These are phyloP conservation scores for Pythium chondricola DNA, from an alignment of 352 stramenopile genomes.

Conservation along the genomic window DNA sequence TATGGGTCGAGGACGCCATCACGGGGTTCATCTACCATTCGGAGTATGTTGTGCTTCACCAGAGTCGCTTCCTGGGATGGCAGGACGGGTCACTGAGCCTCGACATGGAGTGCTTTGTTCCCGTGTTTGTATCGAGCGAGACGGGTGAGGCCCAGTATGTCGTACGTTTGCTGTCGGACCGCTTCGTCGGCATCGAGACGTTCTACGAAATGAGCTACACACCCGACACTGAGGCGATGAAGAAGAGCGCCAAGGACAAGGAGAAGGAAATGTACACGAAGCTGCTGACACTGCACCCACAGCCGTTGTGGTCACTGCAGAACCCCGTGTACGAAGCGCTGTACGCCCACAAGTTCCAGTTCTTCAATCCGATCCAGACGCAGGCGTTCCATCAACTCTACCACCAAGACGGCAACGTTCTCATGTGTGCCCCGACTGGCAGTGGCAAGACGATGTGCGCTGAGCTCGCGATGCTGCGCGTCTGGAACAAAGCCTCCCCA, in stretches of 20 bases:
- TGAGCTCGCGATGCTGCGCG: constrained; percentile 95
- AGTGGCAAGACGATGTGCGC: constrained; percentile 96
- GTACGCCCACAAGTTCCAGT: constrained; percentile 86
- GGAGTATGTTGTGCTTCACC: constrained; percentile 86
- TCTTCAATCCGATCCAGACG: constrained; percentile 95
- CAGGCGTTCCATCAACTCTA: constrained; percentile 98
- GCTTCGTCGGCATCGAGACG: constrained; percentile 94
- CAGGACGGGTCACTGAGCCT: constrained; percentile 59
- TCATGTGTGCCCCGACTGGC: constrained; percentile 96
- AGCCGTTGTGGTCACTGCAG: constrained; percentile 91
- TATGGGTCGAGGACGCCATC: constrained; percentile 97
- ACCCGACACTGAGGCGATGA: constrained; percentile 25
- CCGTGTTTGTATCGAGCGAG: constrained; percentile 90
- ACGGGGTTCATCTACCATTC: constrained; percentile 93
- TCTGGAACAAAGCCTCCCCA: constrained; percentile 66
- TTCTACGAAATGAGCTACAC: constrained; percentile 72
- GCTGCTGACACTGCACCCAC: constrained; percentile 92
- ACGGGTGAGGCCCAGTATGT: constrained; percentile 89
- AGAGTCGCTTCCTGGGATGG: constrained; percentile 66
- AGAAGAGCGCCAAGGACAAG: constrained; percentile 40
- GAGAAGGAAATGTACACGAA: constrained; percentile 70
- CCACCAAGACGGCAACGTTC: constrained; percentile 92
- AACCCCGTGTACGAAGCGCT: constrained; percentile 89
- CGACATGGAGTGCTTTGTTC: constrained; percentile 94
- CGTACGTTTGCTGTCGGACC: constrained; percentile 93